These are phyloP conservation scores for Sarocladium brachiariae DNA, from an alignment of 2,329 filamentous ascomycete genomes.

Conservation along the genomic window DNA sequence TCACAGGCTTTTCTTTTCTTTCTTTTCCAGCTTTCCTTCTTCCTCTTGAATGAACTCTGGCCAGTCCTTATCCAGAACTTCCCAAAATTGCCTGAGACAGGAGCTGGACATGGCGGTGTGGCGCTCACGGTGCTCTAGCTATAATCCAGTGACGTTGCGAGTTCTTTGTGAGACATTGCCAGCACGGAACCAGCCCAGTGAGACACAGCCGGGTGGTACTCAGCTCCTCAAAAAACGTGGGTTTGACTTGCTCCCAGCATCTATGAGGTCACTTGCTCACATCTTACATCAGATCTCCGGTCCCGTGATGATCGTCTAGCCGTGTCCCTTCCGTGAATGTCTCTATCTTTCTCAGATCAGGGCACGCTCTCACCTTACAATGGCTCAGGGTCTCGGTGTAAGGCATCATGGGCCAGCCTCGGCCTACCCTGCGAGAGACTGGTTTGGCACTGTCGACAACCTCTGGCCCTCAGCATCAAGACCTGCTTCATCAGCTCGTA, in stretches of 20 bases:
- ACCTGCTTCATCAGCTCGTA: neutral
- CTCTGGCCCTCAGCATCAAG: neutral
- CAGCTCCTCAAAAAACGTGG: conserved; percentile 1
- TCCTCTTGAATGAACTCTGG: neutral
- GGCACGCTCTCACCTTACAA: neutral
- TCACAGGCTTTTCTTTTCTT: neutral
- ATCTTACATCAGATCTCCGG: neutral
- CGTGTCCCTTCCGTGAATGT: neutral
- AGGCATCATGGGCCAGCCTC: conserved; percentile 5
- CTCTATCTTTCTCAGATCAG: neutral
- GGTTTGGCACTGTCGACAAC: conserved; percentile 3
- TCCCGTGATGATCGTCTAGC: conserved; percentile 5
- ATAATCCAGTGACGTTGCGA: neutral
- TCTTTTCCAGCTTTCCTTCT: neutral
- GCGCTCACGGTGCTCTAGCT: neutral
- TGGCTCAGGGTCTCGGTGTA: conserved; percentile 5
- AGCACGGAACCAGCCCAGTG: neutral
- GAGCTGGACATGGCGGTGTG: conserved; percentile 7
- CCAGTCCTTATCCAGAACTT: neutral
- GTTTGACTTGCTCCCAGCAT: neutral
- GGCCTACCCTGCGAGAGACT: neutral
- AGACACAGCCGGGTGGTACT: neutral
- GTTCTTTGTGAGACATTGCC: conserved; percentile 6
- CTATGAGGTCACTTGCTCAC: conserved; percentile 6
- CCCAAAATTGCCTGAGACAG: conserved; percentile 1